These are phyloP conservation scores for Pilatotrama ljubarskyi DNA, from an alignment of 768 basidiomycete species.

Conservation along the genomic window DNA sequence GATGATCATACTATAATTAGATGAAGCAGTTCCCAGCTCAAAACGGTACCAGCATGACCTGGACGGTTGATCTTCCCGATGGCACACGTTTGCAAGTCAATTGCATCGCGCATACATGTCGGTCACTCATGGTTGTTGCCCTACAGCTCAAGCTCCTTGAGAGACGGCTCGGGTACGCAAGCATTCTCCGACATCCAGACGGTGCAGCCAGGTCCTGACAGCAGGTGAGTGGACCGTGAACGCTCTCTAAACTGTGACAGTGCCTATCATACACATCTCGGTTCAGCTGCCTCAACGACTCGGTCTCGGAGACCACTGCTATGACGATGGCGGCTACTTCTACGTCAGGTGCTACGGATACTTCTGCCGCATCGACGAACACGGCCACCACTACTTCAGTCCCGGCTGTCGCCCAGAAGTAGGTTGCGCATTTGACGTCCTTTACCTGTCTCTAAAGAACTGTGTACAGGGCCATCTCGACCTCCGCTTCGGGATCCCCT, in stretches of 20 bases:
- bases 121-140: background rate
- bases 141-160: conserved; percentile 53
- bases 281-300: conserved; percentile 30
- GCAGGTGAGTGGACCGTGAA: background rate
- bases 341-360: background rate
- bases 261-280: background rate
- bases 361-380: conserved; percentile 7
- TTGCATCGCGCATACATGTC: background rate
- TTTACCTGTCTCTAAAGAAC: background rate
- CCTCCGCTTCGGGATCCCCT: conserved; percentile 17
- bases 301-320: conserved; percentile 20
- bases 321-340: conserved; percentile 1
- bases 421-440: background rate
- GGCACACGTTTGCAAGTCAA: conserved; percentile 50
- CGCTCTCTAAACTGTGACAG: no score
- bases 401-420: background rate
- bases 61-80: conserved; percentile 50
- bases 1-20: conserved; percentile 34
- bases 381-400: conserved; percentile 1
- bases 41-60: conserved; percentile 46
- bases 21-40: conserved; percentile 53
- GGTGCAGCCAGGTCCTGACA: conserved; percentile 36
- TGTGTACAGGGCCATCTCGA: background rate
- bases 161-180: conserved; percentile 55
- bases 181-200: conserved; percentile 56